phyloP scores from a whole-genome alignment of 805 yeast species.

The Kodamaea kaohsiungensis region DNA sequence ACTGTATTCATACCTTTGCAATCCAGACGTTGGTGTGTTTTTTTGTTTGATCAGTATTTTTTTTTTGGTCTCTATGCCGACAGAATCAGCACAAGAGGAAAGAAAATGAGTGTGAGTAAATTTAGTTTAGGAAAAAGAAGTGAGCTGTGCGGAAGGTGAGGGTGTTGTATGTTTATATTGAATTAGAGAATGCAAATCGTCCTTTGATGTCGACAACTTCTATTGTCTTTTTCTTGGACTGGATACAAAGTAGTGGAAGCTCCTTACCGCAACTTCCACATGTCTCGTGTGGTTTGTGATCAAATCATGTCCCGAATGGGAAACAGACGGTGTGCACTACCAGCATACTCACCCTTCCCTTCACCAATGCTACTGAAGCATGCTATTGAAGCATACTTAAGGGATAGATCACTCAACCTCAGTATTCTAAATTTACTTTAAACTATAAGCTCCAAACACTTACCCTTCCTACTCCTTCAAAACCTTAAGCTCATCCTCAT shows the following conservation, averaged over 20 bases:
- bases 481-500: neutral
- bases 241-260: neutral
- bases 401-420: too few relatives aligned
- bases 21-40: neutral
- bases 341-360: too few relatives aligned
- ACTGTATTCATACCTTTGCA: slow-evolving; percentile 20
- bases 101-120: neutral
- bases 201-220: neutral
- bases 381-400: too few relatives aligned
- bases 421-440: too few relatives aligned
- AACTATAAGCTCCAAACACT: too few relatives aligned
- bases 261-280: neutral
- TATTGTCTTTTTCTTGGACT: neutral
- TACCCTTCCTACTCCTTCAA: too few relatives aligned
- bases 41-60: neutral
- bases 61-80: neutral
- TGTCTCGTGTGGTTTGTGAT: neutral
- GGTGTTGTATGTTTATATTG: too few relatives aligned
- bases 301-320: neutral
- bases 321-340: too few relatives aligned
- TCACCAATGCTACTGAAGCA: too few relatives aligned
- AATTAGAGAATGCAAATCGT: neutral
- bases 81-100: neutral
- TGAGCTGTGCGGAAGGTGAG: neutral
- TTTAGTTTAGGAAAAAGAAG: neutral